Percentiles rank a stretch among this genome's conserved stretches.
phyloP scores from a whole-genome alignment of 169 alveolate genomes.

The Prorocentrum cordatum region DNA sequence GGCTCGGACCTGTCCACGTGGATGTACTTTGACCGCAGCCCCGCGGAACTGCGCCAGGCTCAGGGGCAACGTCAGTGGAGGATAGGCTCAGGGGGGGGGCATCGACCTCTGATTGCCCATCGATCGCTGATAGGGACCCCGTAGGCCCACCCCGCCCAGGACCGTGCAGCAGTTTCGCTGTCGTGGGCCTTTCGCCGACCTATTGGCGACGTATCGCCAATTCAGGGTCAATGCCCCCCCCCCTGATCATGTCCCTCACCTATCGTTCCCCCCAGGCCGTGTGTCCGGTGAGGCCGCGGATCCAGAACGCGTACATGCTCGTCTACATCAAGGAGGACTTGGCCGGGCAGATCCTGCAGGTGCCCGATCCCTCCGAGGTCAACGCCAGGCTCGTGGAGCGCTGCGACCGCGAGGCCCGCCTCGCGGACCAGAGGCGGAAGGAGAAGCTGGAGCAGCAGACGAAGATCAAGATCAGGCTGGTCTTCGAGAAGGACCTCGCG shows the following conservation, averaged over 20 bases:
- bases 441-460: conserved; percentile 50
- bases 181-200: too few relatives aligned
- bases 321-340: conserved; percentile 48
- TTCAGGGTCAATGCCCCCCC: too few relatives aligned
- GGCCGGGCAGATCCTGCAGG: conserved; percentile 14
- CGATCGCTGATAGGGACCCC: too few relatives aligned
- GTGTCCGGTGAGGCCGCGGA: conserved; percentile 23
- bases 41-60: background rate
- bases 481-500: background rate
- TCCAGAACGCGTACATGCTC: conserved; percentile 52
- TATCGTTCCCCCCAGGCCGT: too few relatives aligned
- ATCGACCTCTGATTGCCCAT: too few relatives aligned
- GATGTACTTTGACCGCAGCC: conserved; percentile 42
- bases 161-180: too few relatives aligned
- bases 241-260: too few relatives aligned
- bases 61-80: background rate
- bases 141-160: too few relatives aligned
- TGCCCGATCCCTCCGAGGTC: conserved; percentile 34
- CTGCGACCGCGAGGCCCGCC: conserved; percentile 21
- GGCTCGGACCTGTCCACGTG: conserved; percentile 2
- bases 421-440: conserved; percentile 20
- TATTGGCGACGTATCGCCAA: too few relatives aligned
- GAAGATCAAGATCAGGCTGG: conserved; percentile 55
- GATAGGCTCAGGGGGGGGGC: background rate
- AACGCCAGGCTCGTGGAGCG: conserved; percentile 40